phyloP scores from a whole-genome alignment of 345 rosid species.

The Lenwebbia sp. region DNA sequence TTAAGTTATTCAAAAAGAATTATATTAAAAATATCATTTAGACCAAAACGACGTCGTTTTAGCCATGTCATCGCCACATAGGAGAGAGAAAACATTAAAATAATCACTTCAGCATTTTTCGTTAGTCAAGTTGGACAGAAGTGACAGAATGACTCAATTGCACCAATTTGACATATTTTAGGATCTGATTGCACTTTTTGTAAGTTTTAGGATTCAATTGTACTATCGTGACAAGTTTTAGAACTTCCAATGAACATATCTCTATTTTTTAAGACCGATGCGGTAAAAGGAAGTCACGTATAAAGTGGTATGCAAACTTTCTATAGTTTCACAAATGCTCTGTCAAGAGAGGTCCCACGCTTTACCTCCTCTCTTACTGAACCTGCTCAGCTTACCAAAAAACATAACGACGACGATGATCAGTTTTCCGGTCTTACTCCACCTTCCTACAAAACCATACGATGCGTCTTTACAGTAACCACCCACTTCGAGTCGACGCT shows the following conservation, averaged over 20 bases:
- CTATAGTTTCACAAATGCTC: neutral
- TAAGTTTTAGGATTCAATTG: too few species aligned
- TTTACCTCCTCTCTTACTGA: slow-evolving; percentile 21
- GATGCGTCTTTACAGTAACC: slow-evolving; percentile 20
- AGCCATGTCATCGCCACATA: too few species aligned
- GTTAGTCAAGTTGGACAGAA: too few species aligned
- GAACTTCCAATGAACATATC: neutral
- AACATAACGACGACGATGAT: slow-evolving; percentile 42
- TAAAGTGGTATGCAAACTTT: neutral
- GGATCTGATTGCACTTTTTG: too few species aligned
- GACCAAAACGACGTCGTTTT: too few species aligned
- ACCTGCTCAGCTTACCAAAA: slow-evolving; percentile 42
- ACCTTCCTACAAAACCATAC: slow-evolving; percentile 40
- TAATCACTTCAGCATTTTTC: too few species aligned
- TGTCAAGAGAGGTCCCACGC: slow-evolving; percentile 25
- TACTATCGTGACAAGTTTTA: neutral
- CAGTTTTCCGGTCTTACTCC: slow-evolving; percentile 37
- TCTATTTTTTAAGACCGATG: neutral
- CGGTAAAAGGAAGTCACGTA: neutral
- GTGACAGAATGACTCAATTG: too few species aligned
- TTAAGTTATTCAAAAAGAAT: too few species aligned
- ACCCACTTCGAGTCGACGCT: slow-evolving; percentile 13
- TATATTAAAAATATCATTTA: too few species aligned
- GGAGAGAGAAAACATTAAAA: too few species aligned
- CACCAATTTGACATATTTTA: too few species aligned